Evolutionary conservation across 805 yeast genomes (phyloP), one percentile per base, ranked within the genome.

Genomic region (Vanderwaltozyma yarrowii): DNA sequence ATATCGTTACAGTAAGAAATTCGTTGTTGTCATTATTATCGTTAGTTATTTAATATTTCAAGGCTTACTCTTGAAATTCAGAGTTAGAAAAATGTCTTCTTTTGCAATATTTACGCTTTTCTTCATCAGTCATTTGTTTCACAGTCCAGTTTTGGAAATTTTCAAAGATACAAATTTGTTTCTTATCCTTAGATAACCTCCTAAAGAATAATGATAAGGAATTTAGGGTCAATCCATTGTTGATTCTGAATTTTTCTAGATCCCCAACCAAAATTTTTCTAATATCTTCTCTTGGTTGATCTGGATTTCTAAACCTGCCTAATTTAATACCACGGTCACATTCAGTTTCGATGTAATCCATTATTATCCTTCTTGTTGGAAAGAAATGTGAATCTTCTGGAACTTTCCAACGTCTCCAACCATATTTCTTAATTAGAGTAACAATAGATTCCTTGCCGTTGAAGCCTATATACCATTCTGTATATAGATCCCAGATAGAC

Each of bases 381-480:
- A 61, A 61, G 35, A 61, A 61, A 45, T 61, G 65, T 1, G 65
- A 61, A 42, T 61, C 65, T 9, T 59, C 63, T 25, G 54, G 52
- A 3, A 61, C 65, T 40, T 61, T 61, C 65, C 65, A 61, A 13
- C 62, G 49, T 36, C 65, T 50, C 53, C 56, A 56, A 6, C 65
- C 65, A 41, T 54, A 60, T 11, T 46, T 52, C 31, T 60, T 57
- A 23, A 61, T 61, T 34, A 61, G 36, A 15, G 47, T 48, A 26
- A 52, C 51, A 15, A 61, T 56, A 7, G 65, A 49, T 20, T 49
- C 47, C 32, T 55, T 50, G 10, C 61, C 60, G 33, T 54, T 56
- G n/a, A 61, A 39, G 3, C 65, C 65, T 39, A 54, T 48, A 33
- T 55, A 61, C 65, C 65, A 61, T 39, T 61, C 65, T 3, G 60